A percentile compares a stretch with the other conserved stretches of the same genome.
Evolutionary conservation across 2,329 filamentous ascomycete species (phyloP).

Genomic region (Cercospora nicotianae): DNA sequence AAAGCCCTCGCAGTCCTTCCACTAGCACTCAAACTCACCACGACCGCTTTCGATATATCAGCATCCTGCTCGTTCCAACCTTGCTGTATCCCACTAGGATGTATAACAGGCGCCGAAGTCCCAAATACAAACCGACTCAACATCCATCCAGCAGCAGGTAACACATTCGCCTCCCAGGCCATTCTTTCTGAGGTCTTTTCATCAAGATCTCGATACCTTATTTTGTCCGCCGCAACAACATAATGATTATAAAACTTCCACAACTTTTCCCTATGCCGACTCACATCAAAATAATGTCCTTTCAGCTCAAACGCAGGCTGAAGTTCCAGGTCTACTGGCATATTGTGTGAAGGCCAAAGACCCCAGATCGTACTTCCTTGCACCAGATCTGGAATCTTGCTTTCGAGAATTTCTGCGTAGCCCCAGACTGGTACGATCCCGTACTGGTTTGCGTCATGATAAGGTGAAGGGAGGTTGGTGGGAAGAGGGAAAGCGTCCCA

Average conservation of each 20-base stretch:
- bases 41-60: constrained; percentile 13
- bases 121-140: constrained; percentile 20
- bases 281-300: constrained; percentile 44
- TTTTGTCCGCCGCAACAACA: neutral
- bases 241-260: constrained; percentile 53
- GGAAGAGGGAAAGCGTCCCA: constrained; percentile 52
- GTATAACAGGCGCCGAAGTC: neutral
- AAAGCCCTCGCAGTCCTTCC: constrained; percentile 26
- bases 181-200: neutral
- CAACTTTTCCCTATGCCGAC: constrained; percentile 40
- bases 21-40: constrained; percentile 22
- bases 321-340: constrained; percentile 44
- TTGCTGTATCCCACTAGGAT: constrained; percentile 6
- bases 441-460: constrained; percentile 44
- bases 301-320: constrained; percentile 1
- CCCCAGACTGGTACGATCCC: constrained; percentile 54
- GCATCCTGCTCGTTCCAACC: constrained; percentile 16
- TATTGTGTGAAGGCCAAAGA: constrained; percentile 47
- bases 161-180: constrained; percentile 15
- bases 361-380: constrained; percentile 45
- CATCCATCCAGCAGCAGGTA: constrained; percentile 21
- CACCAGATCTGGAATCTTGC: constrained; percentile 40
- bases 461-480: constrained; percentile 37
- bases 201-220: neutral
- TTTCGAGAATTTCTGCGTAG: constrained; percentile 47